Percentiles rank a stretch among this genome's conserved stretches.
Evolutionary conservation across 31 red algal species (phyloP).

Genomic region (Odonthalia washingtoniensis): DNA sequence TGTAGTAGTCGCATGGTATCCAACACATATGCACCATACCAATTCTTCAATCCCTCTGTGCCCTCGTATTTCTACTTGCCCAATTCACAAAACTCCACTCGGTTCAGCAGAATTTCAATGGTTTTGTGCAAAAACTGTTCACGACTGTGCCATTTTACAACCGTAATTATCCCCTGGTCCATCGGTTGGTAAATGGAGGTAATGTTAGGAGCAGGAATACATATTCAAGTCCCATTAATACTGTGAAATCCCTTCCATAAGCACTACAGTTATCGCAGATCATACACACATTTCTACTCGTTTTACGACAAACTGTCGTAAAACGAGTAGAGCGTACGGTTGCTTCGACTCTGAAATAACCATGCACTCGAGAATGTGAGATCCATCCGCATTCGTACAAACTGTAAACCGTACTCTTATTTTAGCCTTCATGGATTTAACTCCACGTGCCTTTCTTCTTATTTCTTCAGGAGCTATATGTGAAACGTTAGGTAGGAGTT

Average conservation of each 20-base stretch:
- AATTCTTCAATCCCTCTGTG: conserved; percentile 16
- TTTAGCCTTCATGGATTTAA: conserved; percentile 21
- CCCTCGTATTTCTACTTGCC: background rate
- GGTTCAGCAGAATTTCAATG: background rate
- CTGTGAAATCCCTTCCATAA: background rate
- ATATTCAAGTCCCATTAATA: background rate
- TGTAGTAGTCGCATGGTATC: conserved; percentile 10
- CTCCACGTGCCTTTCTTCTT: conserved; percentile 24
- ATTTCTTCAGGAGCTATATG: conserved; percentile 2
- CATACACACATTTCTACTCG: background rate
- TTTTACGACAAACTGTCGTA: background rate
- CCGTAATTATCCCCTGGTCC: conserved; percentile 54
- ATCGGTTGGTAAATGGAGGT: conserved; percentile 45
- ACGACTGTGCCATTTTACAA: background rate
- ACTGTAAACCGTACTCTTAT: background rate
- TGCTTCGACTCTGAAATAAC: conserved; percentile 22
- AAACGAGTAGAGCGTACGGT: background rate
- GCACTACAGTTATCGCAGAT: too few species aligned
- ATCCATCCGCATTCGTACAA: conserved; percentile 35
- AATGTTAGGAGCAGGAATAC: conserved; percentile 31
- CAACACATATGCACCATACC: conserved; percentile 36
- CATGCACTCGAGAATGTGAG: conserved; percentile 5
- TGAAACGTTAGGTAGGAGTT: conserved; percentile 10
- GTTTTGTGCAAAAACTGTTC: conserved; percentile 22
- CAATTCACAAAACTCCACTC: background rate